These are phyloP conservation scores for Parasarocladium wereldwijsianum DNA, from an alignment of 2,329 filamentous ascomycete species.

Conservation along the genomic window DNA sequence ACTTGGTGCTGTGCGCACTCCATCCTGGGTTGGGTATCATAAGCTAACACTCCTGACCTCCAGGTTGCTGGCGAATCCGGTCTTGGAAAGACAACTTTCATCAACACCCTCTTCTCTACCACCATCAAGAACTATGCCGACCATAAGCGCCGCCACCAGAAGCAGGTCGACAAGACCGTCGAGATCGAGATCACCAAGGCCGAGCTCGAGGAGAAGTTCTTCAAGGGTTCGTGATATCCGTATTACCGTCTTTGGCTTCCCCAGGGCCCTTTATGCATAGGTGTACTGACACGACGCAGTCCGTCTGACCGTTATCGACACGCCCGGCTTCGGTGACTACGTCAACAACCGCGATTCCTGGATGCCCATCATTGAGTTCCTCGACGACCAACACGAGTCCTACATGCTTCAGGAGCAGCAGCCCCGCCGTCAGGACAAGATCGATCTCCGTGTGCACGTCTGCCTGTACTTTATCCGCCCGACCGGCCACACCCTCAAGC, in stretches of 20 bases:
- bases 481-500: conserved; percentile 96
- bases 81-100: conserved; percentile 98
- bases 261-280: too few species aligned
- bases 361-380: conserved; percentile 99
- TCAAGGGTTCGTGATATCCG: conserved; percentile 64
- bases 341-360: conserved; percentile 99
- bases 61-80: conserved; percentile 97
- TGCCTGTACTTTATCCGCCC: conserved; percentile 99
- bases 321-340: conserved; percentile 97
- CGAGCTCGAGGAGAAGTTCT: conserved; percentile 99
- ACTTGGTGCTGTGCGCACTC: too few species aligned
- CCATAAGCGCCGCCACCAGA: conserved; percentile 97
- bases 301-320: conserved; percentile 96
- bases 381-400: conserved; percentile 99
- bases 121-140: conserved; percentile 99
- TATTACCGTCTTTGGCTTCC: too few species aligned
- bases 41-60: conserved; percentile 8
- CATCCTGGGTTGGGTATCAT: too few species aligned
- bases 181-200: conserved; percentile 99
- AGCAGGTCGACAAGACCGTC: conserved; percentile 99
- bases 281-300: too few species aligned
- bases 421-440: conserved; percentile 94
- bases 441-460: conserved; percentile 94
- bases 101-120: conserved; percentile 99
- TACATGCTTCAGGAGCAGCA: conserved; percentile 99